Evolutionary conservation across 1,139 yeast species (phyloP).

Genomic region (Geotrichum restrictum): DNA sequence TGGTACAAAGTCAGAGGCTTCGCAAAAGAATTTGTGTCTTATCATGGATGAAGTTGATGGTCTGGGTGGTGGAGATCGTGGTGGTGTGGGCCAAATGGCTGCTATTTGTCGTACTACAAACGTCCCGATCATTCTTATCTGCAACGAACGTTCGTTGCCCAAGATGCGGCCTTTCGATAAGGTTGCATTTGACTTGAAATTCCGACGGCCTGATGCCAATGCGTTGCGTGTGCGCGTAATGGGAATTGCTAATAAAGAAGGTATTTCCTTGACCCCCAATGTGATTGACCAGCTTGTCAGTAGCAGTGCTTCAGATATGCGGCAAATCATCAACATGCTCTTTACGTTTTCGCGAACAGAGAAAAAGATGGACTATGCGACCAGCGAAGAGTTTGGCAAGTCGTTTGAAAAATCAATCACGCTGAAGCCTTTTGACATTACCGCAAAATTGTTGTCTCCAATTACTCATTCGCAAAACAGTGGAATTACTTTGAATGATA

Average conservation of each 20-base stretch:
- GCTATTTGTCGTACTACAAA: constrained; percentile 78
- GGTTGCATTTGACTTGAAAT: constrained; percentile 75
- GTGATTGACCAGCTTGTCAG: constrained; percentile 81
- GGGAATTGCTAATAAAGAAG: constrained; percentile 87
- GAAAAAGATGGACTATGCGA: constrained; percentile 58
- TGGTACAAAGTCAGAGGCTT: constrained; percentile 27
- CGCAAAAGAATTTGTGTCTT: constrained; percentile 60
- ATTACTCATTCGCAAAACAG: constrained; percentile 55
- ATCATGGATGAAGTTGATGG: constrained; percentile 99
- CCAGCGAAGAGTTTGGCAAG: constrained; percentile 49
- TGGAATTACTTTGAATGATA: constrained; percentile 62
- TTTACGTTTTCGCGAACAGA: constrained; percentile 74
- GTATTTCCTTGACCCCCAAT: constrained; percentile 71
- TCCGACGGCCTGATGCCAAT: constrained; percentile 80
- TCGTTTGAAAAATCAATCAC: constrained; percentile 87
- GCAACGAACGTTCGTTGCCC: constrained; percentile 88
- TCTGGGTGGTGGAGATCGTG: constrained; percentile 98
- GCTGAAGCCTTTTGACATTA: constrained; percentile 90
- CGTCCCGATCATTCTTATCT: constrained; percentile 86
- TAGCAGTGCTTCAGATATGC: constrained; percentile 83
- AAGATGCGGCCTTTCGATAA: constrained; percentile 95
- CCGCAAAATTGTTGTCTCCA: constrained; percentile 64
- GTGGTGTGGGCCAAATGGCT: constrained; percentile 95
- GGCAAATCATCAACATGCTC: constrained; percentile 87
- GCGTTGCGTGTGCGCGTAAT: constrained; percentile 79